Evolutionary conservation across 805 yeast genomes (phyloP).

Genomic region (Yarrowia alimentaria): DNA sequence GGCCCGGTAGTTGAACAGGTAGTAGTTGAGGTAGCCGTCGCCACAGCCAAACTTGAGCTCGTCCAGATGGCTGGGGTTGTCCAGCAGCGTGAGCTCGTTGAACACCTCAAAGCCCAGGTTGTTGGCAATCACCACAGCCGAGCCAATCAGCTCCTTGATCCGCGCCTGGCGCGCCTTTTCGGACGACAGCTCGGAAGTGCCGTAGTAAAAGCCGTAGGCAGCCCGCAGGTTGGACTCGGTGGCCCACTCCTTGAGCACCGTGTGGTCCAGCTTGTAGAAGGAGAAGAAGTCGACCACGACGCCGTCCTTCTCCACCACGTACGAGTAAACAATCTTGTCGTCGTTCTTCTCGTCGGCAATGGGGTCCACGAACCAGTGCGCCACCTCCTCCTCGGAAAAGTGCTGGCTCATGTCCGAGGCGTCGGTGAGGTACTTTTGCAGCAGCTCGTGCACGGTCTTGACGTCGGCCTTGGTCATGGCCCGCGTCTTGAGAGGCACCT

Average conservation of each 20-base stretch:
- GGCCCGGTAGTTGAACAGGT: conserved; percentile 85
- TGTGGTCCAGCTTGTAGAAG: conserved; percentile 83
- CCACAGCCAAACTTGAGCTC: conserved; percentile 88
- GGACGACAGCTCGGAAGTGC: conserved; percentile 61
- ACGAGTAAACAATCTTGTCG: conserved; percentile 64
- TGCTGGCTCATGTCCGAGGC: conserved; percentile 72
- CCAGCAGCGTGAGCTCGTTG: conserved; percentile 89
- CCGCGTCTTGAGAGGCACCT: conserved; percentile 53
- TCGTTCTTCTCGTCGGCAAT: conserved; percentile 47
- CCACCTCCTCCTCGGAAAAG: conserved; percentile 65
- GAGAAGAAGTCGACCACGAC: conserved; percentile 84
- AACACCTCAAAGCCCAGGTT: conserved; percentile 76
- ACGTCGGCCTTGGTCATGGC: conserved; percentile 59
- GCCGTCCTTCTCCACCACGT: conserved; percentile 59
- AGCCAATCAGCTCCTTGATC: conserved; percentile 59
- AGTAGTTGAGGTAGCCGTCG: conserved; percentile 87
- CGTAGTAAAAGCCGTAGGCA: conserved; percentile 89
- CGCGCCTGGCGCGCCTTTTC: conserved; percentile 46
- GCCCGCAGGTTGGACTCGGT: conserved; percentile 68
- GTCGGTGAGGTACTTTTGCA: conserved; percentile 56
- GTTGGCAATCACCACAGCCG: conserved; percentile 75
- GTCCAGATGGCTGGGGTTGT: conserved; percentile 78
- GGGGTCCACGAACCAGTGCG: conserved; percentile 68
- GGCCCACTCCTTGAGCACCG: conserved; percentile 60
- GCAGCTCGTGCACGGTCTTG: conserved; percentile 58